Evolutionary conservation across 345 rosid species (phyloP), one percentile per base, ranked within the genome.

Genomic region (Linum lewisii): DNA sequence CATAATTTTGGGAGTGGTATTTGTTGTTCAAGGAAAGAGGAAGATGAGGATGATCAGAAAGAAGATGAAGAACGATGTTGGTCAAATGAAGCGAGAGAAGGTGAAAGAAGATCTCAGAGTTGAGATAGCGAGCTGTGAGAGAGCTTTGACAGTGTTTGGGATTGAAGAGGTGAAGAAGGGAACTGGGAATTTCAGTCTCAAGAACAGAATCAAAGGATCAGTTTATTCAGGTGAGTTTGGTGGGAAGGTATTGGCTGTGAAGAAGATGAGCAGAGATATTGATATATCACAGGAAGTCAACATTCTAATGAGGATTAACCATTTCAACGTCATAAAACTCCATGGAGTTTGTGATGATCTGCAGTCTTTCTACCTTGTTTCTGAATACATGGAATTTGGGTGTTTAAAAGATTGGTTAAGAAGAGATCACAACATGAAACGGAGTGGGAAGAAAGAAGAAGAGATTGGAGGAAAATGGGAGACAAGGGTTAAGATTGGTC

Each of bases 41-140:
- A 61, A 57, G 29, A 51, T 5, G 18, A 47, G 14, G 54, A 58
- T 63, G n/a, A n/a, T n/a, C n/a, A n/a, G 22, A 72, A 63, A 0
- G 69, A 60, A 7, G 74, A 78, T 64, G 34, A 47, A 20, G 57
- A 60, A 44, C 10, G 52, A 21, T 6, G 9, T 32, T 26, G 4
- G 14, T 18, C 37, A 29, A 16, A 60, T 50, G 36, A 74, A 72
- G 53, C 21, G 34, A 59, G 66, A 42, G 47, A 42, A 34, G 26
- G 54, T 63, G 20, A 70, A 63, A 0, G 69, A 60, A 7, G 74
- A 78, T 64, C 71, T 76, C 29, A 66, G 66, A 18, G 51, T 70
- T 5, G 75, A 78, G 63, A 78, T 81, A 32, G 83, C 79, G 24
- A 78, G 77, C 67, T 59, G 65, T 20, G 81, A 76, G 61, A 70